Base-by-base conservation (phyloP, 345 rosid species). In the Camelina laxa region DNA sequence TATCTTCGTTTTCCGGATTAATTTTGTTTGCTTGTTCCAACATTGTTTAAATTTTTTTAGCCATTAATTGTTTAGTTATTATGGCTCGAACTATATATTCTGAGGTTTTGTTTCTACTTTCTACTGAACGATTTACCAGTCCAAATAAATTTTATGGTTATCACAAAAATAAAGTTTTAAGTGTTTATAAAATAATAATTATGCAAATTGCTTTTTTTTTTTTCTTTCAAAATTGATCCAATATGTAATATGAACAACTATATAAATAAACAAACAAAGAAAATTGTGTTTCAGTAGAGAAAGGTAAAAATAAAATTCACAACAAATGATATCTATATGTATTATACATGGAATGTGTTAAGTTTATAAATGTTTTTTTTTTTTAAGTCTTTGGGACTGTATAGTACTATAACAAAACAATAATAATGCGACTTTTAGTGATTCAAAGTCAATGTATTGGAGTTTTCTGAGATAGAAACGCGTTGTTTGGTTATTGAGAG, bases 361-460 rank as follows among this genome's bases (percentile, higher is more conserved):
- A n/a, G n/a, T 44, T 60, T 30, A 30, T 14, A 7, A 12, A 11
- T 24, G 0, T 3, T 2, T 7, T 56, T 15, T n/a, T 9, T 35
- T 16, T 59, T 36, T 19, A 0, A 31, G 12, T 4, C 31, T 73
- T 74, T 74, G 31, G 54, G 20, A 49, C 0, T 61, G 22, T 53
- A 20, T 7, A 33, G 36, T 55, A 27, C 30, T 27, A 65, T 69
- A 45, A 54, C 51, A 45, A 63, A 70, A 69, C 60, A 70, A 76
- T 17, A 76, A 63, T 15, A 68, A 62, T 51, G 27, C 41, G 12
- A 45, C 51, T 44, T 31, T 7, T 35, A n/a, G 66, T 22, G 41
- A 30, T 24, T 62, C 60, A 12, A 76, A 77, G 72, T 70, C 76
- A 70, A 77, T 57, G 20, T 50, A 5, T 69, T 77, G 76, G 76